phyloP scores from a whole-genome alignment of 2,329 filamentous ascomycete species.

The Coniella vitis region DNA sequence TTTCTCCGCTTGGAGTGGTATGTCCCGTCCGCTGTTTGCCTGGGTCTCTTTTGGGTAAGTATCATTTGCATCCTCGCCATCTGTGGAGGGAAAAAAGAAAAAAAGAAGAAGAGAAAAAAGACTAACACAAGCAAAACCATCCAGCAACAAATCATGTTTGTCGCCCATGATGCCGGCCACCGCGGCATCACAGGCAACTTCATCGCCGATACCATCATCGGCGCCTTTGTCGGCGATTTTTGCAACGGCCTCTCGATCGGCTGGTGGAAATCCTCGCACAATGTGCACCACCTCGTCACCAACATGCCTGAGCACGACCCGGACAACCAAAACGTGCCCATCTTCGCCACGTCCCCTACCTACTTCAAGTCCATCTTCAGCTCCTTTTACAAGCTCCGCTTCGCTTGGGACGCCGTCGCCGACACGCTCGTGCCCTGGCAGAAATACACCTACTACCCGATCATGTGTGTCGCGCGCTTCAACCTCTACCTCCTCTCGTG shows the following conservation, averaged over 20 bases:
- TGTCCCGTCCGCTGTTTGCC: slow-evolving; percentile 46
- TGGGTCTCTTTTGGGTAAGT: slow-evolving; percentile 56
- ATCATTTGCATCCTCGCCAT: too few relatives aligned
- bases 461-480: slow-evolving; percentile 63
- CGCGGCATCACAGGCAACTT: slow-evolving; percentile 56
- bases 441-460: slow-evolving; percentile 61
- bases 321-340: slow-evolving; percentile 59
- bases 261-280: slow-evolving; percentile 66
- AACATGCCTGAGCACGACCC: slow-evolving; percentile 56
- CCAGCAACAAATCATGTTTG: slow-evolving; percentile 64
- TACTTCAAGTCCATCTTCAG: slow-evolving; percentile 60
- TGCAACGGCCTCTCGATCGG: slow-evolving; percentile 60
- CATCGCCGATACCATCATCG: slow-evolving; percentile 51
- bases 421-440: slow-evolving; percentile 55
- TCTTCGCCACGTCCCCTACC: slow-evolving; percentile 59
- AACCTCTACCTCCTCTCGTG: slow-evolving; percentile 64
- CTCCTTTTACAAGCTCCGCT: slow-evolving; percentile 59
- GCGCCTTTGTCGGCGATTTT: slow-evolving; percentile 57
- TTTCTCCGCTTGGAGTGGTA: slow-evolving; percentile 47
- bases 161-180: slow-evolving; percentile 59
- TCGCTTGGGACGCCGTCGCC: slow-evolving; percentile 55
- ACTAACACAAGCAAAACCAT: too few relatives aligned
- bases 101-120: too few relatives aligned
- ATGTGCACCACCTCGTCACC: slow-evolving; percentile 61
- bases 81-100: too few relatives aligned